Percentiles rank a stretch among this genome's conserved stretches.
Conservation (phyloP, 2,329 filamentous ascomycete species). For the Anthostomella pinea region DNA sequence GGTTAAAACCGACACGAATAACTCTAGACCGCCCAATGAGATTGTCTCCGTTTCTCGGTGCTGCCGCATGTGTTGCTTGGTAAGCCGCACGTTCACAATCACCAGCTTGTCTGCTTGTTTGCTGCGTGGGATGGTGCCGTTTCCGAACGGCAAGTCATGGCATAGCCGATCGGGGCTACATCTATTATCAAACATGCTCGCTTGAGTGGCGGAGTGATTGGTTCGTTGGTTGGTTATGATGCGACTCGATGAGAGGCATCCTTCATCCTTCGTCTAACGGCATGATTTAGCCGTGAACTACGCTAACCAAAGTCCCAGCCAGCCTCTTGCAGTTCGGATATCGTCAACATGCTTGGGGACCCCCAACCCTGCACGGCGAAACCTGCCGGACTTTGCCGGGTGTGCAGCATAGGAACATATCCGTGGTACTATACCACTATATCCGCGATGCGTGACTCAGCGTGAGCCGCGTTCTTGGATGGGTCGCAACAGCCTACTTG, state of each 20-base stretch:
- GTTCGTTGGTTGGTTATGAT: too few relatives aligned
- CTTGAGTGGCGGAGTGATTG: too few relatives aligned
- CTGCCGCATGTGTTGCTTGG: conserved; percentile 1
- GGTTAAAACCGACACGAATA: conserved; percentile 7
- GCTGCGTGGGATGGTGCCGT: neutral
- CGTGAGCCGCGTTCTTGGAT: conserved; percentile 8
- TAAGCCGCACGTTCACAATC: too few relatives aligned
- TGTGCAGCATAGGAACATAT: conserved; percentile 5
- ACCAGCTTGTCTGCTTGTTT: neutral
- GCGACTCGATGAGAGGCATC: too few relatives aligned
- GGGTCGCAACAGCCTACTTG: conserved; percentile 16
- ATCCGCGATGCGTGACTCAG: conserved; percentile 17
- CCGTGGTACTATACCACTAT: conserved; percentile 13
- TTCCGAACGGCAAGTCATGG: neutral
- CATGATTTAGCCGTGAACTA: too few relatives aligned
- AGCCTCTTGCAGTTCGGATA: too few relatives aligned
- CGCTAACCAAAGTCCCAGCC: too few relatives aligned
- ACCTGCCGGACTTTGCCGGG: too few relatives aligned
- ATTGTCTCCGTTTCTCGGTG: neutral
- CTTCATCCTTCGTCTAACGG: too few relatives aligned
- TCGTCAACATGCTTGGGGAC: too few relatives aligned
- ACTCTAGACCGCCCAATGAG: conserved; percentile 1
- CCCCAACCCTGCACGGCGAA: too few relatives aligned
- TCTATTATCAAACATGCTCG: too few relatives aligned
- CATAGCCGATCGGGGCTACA: neutral